Evolutionary conservation across 192 early-diverging fungal species (phyloP).

Genomic region (Thoreauomyces humboldtii): DNA sequence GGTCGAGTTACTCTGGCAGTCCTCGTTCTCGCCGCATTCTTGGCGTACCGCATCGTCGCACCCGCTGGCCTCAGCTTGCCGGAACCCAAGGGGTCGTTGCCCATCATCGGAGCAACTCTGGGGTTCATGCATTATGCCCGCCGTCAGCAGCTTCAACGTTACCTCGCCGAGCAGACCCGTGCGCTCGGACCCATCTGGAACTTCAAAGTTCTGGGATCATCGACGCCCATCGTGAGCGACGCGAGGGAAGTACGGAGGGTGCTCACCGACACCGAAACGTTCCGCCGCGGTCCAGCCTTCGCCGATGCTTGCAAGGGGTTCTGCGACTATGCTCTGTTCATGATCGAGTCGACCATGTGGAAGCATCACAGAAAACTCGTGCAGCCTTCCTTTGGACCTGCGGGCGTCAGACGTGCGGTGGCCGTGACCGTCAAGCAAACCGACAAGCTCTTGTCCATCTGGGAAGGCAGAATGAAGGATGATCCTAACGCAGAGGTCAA

Average conservation of each 20-base stretch:
- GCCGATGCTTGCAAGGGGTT: slow-evolving; percentile 8
- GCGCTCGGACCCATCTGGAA: not conserved
- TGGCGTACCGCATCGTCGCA: not conserved
- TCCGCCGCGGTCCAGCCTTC: slow-evolving; percentile 10
- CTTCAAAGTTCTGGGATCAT: not conserved
- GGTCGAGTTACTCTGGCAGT: not conserved
- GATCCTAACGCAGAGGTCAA: not conserved
- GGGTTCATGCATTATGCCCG: too few species aligned
- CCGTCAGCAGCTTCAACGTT: not conserved
- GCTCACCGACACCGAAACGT: slow-evolving; percentile 23
- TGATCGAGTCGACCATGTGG: slow-evolving; percentile 36
- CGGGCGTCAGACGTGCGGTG: slow-evolving; percentile 32
- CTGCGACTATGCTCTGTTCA: slow-evolving; percentile 34
- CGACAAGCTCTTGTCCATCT: slow-evolving; percentile 6
- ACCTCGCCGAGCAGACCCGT: not conserved
- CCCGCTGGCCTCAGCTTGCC: too few species aligned
- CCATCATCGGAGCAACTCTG: not conserved
- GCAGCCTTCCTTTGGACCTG: slow-evolving; percentile 52
- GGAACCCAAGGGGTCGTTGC: not conserved
- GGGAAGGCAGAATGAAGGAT: not conserved
- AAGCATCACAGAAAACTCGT: slow-evolving; percentile 50
- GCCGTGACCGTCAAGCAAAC: not conserved
- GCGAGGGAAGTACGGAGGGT: slow-evolving; percentile 1
- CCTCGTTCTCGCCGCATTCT: not conserved
- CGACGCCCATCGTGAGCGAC: not conserved